Percentiles rank a stretch among this genome's conserved stretches.
phyloP scores from a whole-genome alignment of 1,139 yeast species.

The Saccharomyces uvarum region DNA sequence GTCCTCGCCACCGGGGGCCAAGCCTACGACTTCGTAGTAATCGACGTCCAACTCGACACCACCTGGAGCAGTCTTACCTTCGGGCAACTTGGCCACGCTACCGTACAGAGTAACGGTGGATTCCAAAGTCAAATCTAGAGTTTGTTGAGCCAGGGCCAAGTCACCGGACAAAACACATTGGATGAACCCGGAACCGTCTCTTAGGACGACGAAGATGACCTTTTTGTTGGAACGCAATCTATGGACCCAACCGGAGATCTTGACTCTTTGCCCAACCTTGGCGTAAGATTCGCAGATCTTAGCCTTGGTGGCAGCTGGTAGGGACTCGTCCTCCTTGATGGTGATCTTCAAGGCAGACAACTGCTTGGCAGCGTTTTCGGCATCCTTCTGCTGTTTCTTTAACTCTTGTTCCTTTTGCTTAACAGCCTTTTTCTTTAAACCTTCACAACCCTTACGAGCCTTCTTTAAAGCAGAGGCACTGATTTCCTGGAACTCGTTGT shows the following conservation, averaged over 20 bases:
- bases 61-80: constrained; percentile 96
- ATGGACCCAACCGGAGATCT: constrained; percentile 92
- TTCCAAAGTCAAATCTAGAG: constrained; percentile 80
- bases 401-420: constrained; percentile 65
- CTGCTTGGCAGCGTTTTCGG: constrained; percentile 61
- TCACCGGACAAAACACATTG: constrained; percentile 88
- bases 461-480: constrained; percentile 91
- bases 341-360: constrained; percentile 71
- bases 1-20: constrained; percentile 95
- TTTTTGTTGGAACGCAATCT: constrained; percentile 91
- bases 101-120: constrained; percentile 78
- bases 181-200: constrained; percentile 90
- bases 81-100: constrained; percentile 73
- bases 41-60: constrained; percentile 92
- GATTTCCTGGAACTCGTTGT: constrained; percentile 60
- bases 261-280: constrained; percentile 54
- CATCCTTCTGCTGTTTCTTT: constrained; percentile 51
- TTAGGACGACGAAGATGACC: constrained; percentile 76
- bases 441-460: constrained; percentile 94
- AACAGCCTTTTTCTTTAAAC: constrained; percentile 80
- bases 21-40: constrained; percentile 77
- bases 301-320: constrained; percentile 61
- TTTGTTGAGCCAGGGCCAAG: constrained; percentile 81
- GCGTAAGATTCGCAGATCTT: constrained; percentile 54
- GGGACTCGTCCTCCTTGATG: constrained; percentile 60